A percentile compares a stretch with the other conserved stretches of the same genome.
Conservation (phyloP, 257 asterid species). For the Jasminum sambac region DNA sequence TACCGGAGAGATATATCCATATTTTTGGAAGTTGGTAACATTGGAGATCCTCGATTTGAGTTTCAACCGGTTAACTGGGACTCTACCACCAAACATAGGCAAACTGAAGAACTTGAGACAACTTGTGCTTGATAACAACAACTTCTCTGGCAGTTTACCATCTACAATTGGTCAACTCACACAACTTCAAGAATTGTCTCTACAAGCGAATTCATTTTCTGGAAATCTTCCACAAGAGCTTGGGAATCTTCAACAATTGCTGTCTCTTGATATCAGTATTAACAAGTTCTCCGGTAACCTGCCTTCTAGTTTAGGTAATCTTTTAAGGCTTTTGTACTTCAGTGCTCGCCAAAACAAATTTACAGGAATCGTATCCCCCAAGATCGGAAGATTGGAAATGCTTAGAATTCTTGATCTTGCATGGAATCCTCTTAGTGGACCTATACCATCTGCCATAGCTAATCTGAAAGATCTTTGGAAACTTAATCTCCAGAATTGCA, state of each 20-base stretch:
- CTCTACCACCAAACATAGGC: slow-evolving; percentile 39
- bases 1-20: slow-evolving; percentile 46
- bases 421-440: slow-evolving; percentile 48
- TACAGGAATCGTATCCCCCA: slow-evolving; percentile 41
- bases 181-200: slow-evolving; percentile 53
- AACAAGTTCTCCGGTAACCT: slow-evolving; percentile 60
- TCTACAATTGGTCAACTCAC: slow-evolving; percentile 46
- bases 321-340: slow-evolving; percentile 45
- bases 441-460: slow-evolving; percentile 48
- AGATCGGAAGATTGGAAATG: slow-evolving; percentile 48
- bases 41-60: slow-evolving; percentile 60
- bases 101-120: slow-evolving; percentile 40
- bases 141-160: slow-evolving; percentile 56
- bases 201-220: slow-evolving; percentile 51
- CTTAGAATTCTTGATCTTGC: slow-evolving; percentile 60
- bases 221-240: slow-evolving; percentile 57
- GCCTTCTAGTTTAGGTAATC: slow-evolving; percentile 54
- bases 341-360: slow-evolving; percentile 52
- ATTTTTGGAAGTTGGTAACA: slow-evolving; percentile 49
- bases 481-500: slow-evolving; percentile 56
- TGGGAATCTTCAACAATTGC: slow-evolving; percentile 48
- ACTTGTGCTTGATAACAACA: slow-evolving; percentile 63
- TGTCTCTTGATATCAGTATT: slow-evolving; percentile 59
- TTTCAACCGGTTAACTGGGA: slow-evolving; percentile 51
- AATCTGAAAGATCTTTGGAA: slow-evolving; percentile 41